Percentiles rank a stretch among this genome's conserved stretches.
Evolutionary conservation across 352 stramenopile species (phyloP).

Genomic region (Globisporangium nagaii): DNA sequence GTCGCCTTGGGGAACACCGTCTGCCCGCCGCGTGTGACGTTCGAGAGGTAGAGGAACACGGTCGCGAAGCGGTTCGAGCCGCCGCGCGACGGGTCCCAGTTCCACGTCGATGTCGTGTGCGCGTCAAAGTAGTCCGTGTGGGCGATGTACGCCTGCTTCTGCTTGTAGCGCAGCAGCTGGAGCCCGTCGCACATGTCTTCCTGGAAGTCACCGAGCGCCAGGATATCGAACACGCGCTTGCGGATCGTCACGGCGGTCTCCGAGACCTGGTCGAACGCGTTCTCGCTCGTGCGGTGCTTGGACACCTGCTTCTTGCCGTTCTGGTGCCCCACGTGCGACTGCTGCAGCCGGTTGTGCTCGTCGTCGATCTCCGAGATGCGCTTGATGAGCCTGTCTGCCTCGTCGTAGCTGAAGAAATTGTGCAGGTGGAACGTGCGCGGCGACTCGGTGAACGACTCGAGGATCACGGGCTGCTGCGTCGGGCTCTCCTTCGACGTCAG

Average conservation of each 20-base stretch:
- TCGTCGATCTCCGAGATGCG: conserved; percentile 81
- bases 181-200: conserved; percentile 92
- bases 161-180: conserved; percentile 94
- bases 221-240: conserved; percentile 86
- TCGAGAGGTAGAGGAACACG: conserved; percentile 80
- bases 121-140: conserved; percentile 93
- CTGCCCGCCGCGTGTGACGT: conserved; percentile 71
- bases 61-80: conserved; percentile 84
- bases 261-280: conserved; percentile 84
- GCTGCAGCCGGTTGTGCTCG: conserved; percentile 75
- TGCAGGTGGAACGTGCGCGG: conserved; percentile 83
- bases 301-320: conserved; percentile 69
- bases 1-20: conserved; percentile 77
- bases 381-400: conserved; percentile 78
- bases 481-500: conserved; percentile 47
- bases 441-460: conserved; percentile 75
- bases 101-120: conserved; percentile 46
- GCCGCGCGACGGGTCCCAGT: conserved; percentile 69
- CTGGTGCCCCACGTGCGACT: conserved; percentile 67
- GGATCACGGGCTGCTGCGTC: conserved; percentile 51
- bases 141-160: conserved; percentile 91
- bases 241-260: conserved; percentile 65
- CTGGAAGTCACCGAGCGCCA: conserved; percentile 88
- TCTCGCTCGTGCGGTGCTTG: conserved; percentile 78
- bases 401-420: conserved; percentile 82